Percentiles rank a stretch among this genome's conserved stretches.
These are phyloP conservation scores for Papilionanthe hybrid DNA, from an alignment of 116 monocot species.

Conservation along the genomic window DNA sequence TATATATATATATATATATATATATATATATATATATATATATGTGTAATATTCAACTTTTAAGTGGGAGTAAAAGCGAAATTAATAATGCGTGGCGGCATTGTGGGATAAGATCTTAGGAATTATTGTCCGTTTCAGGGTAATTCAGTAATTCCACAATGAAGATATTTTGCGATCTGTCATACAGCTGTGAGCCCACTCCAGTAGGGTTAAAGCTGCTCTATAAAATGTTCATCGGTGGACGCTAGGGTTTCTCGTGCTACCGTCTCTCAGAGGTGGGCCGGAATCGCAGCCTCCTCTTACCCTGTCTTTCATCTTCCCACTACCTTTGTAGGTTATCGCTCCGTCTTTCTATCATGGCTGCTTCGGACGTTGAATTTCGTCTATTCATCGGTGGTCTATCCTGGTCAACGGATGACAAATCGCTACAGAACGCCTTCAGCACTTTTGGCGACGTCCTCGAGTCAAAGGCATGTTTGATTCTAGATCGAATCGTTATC, in stretches of 20 bases:
- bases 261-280: constrained; percentile 24
- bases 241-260: constrained; percentile 27
- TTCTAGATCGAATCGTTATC: background rate
- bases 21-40: too few species aligned
- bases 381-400: constrained; percentile 82
- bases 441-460: constrained; percentile 64
- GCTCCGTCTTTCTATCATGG: constrained; percentile 15
- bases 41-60: too few species aligned
- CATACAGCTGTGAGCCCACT: background rate
- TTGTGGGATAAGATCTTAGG: background rate
- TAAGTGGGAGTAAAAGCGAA: too few species aligned
- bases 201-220: background rate
- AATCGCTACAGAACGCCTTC: constrained; percentile 66
- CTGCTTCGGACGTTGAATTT: constrained; percentile 42
- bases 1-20: too few species aligned
- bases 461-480: constrained; percentile 60
- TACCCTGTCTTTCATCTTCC: background rate
- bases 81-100: too few species aligned
- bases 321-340: background rate
- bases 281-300: constrained; percentile 18
- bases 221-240: background rate
- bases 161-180: background rate
- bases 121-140: background rate
- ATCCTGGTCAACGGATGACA: constrained; percentile 77
- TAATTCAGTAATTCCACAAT: background rate